Percentiles rank a stretch among this genome's conserved stretches.
phyloP scores from a whole-genome alignment of 768 basidiomycete species.

The Suillus discolor region DNA sequence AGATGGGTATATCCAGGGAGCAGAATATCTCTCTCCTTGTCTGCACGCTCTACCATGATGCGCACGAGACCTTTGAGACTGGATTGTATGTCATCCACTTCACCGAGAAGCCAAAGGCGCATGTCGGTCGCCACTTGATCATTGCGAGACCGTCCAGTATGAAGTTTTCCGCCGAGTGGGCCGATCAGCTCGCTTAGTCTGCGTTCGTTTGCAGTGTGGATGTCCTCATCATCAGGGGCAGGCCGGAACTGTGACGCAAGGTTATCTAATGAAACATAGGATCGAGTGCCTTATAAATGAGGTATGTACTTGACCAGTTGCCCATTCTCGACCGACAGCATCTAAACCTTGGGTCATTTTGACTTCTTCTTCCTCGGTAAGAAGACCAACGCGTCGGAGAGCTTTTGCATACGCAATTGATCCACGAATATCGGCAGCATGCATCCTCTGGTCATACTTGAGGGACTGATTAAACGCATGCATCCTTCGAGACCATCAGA shows the following conservation, averaged over 20 bases:
- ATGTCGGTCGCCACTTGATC: slow-evolving; percentile 99
- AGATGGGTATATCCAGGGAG: slow-evolving; percentile 98
- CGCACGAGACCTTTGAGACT: slow-evolving; percentile 77
- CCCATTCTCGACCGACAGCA: slow-evolving; percentile 85
- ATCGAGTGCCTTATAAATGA: not conserved
- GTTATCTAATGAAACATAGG: not conserved
- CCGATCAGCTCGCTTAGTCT: slow-evolving; percentile 93
- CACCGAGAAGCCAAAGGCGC: slow-evolving; percentile 91
- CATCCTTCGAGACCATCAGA: slow-evolving; percentile 62
- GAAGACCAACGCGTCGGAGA: slow-evolving; percentile 75
- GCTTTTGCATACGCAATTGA: slow-evolving; percentile 97
- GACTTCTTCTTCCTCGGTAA: slow-evolving; percentile 73
- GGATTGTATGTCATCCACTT: slow-evolving; percentile 66
- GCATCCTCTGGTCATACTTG: slow-evolving; percentile 93
- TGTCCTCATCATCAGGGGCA: slow-evolving; percentile 93
- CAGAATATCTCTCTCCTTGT: slow-evolving; percentile 88
- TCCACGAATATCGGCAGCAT: slow-evolving; percentile 86
- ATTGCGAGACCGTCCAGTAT: slow-evolving; percentile 96
- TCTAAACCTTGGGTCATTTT: slow-evolving; percentile 76
- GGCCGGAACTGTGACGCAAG: slow-evolving; percentile 60
- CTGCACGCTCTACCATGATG: slow-evolving; percentile 91
- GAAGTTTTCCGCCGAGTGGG: slow-evolving; percentile 90
- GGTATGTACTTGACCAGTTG: slow-evolving; percentile 63
- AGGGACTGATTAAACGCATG: slow-evolving; percentile 97
- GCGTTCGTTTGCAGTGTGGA: slow-evolving; percentile 98